These are phyloP conservation scores for Capsicum pubescens DNA, from an alignment of 257 asterid species.

Conservation along the genomic window DNA sequence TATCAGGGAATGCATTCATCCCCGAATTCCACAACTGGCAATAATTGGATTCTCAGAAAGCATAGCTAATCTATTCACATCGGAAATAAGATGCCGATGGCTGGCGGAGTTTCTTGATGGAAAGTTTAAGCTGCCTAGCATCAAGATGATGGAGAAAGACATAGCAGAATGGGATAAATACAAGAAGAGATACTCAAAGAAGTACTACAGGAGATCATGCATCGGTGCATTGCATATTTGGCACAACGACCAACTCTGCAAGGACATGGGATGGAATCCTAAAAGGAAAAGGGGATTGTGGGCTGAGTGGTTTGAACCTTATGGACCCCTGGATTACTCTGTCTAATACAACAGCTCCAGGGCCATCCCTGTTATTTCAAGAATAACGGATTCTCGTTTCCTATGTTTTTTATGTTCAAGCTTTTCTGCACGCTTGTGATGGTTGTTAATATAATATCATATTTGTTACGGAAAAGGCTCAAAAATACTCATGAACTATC, in stretches of 20 bases:
- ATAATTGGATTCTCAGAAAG: slow-evolving; percentile 18
- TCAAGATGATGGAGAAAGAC: slow-evolving; percentile 53
- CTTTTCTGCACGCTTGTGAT: neutral
- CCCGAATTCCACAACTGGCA: slow-evolving; percentile 7
- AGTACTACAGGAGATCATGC: slow-evolving; percentile 44
- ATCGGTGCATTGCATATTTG: slow-evolving; percentile 51
- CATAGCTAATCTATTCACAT: neutral
- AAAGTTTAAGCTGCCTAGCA: slow-evolving; percentile 50
- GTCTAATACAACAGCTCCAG: neutral
- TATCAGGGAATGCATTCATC: slow-evolving; percentile 15
- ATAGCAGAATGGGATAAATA: slow-evolving; percentile 45
- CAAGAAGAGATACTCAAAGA: slow-evolving; percentile 46
- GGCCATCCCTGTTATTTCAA: too few relatives aligned
- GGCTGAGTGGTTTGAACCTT: slow-evolving; percentile 54
- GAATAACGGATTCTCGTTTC: neutral
- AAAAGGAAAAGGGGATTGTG: slow-evolving; percentile 48
- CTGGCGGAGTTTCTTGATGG: slow-evolving; percentile 51
- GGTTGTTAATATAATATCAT: too few relatives aligned
- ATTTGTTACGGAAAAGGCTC: too few relatives aligned
- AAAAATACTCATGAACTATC: too few relatives aligned
- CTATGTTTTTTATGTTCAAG: too few relatives aligned
- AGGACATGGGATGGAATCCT: slow-evolving; percentile 60
- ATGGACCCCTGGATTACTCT: slow-evolving; percentile 52
- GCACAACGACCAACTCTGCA: slow-evolving; percentile 57
- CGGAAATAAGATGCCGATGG: slow-evolving; percentile 56